These are phyloP conservation scores for Chenopodium suecicum DNA, from an alignment of 148 eudicot genomes.

Conservation along the genomic window DNA sequence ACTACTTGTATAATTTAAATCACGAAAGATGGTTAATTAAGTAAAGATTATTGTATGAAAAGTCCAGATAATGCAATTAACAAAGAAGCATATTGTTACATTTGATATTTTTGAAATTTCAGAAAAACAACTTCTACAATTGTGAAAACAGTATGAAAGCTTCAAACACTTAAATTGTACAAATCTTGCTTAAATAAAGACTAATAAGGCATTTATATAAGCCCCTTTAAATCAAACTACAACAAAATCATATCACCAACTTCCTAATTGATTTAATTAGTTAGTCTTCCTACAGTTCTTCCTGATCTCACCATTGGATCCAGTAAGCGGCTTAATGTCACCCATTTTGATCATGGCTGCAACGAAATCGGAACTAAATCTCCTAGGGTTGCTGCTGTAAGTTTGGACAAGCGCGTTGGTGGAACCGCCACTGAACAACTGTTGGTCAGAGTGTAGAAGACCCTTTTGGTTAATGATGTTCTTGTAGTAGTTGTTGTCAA, in stretches of 20 bases:
- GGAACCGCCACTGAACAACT: conserved; percentile 55
- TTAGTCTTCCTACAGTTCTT: conserved; percentile 61
- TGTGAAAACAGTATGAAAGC: background rate
- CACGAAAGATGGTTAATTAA: too few relatives aligned
- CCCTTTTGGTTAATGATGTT: conserved; percentile 42
- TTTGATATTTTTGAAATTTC: background rate
- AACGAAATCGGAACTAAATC: conserved; percentile 45
- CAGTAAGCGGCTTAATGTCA: conserved; percentile 61
- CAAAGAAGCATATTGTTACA: too few relatives aligned
- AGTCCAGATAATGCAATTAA: too few relatives aligned
- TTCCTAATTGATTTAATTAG: conserved; percentile 1
- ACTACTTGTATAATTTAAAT: too few relatives aligned
- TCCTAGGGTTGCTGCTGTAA: conserved; percentile 23
- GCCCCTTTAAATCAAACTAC: background rate
- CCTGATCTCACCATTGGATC: conserved; percentile 59
- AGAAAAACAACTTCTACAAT: background rate
- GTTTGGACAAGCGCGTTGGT: conserved; percentile 43
- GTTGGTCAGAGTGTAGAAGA: conserved; percentile 66
- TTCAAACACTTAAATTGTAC: background rate
- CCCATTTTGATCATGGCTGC: conserved; percentile 63
- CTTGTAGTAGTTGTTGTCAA: conserved; percentile 54
- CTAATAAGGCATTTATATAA: background rate
- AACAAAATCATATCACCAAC: background rate
- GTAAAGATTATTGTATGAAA: too few relatives aligned
- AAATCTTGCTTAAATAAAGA: background rate